phyloP scores from a whole-genome alignment of 2,329 filamentous ascomycete genomes.

The Aphanoascus verrucosus region DNA sequence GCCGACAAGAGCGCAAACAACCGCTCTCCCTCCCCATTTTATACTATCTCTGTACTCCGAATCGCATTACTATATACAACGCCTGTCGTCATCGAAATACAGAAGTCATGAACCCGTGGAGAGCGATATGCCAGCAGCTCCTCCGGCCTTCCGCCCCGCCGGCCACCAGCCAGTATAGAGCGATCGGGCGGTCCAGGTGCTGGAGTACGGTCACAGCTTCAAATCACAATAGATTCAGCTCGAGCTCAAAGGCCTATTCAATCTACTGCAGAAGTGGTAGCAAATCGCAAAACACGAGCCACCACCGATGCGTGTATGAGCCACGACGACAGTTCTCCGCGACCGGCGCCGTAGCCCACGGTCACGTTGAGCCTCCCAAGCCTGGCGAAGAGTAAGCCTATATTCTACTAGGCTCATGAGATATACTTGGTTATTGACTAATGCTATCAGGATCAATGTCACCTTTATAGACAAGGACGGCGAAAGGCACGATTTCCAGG shows the following conservation, averaged over 20 bases:
- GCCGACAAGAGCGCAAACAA: neutral
- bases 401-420: neutral
- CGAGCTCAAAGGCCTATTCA: neutral
- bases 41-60: no score
- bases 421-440: neutral
- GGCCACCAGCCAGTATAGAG: neutral
- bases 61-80: no score
- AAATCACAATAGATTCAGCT: neutral
- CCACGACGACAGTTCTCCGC: constrained; percentile 20
- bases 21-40: neutral
- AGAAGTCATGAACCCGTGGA: constrained; percentile 8
- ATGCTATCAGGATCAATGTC: constrained; percentile 57
- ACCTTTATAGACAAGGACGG: constrained; percentile 93
- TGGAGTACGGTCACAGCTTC: constrained; percentile 5
- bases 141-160: constrained; percentile 5
- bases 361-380: constrained; percentile 72
- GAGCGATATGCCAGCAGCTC: constrained; percentile 5
- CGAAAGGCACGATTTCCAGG: constrained; percentile 62
- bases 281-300: neutral
- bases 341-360: constrained; percentile 53
- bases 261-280: neutral
- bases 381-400: constrained; percentile 74
- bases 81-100: neutral
- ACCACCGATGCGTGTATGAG: neutral
- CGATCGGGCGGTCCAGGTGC: constrained; percentile 1